Evolutionary conservation across 345 rosid species (phyloP).

Genomic region (Arabidopsis thaliana): TAIR10.1 NC_003074.8:1529001-1529500

Average conservation of each 20-base stretch:
- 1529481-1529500: slow-evolving; percentile 8
- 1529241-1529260: slow-evolving; percentile 79
- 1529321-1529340: slow-evolving; percentile 74
- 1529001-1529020: slow-evolving; percentile 51
- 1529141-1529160: slow-evolving; percentile 72
- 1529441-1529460: slow-evolving; percentile 22
- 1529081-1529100: slow-evolving; percentile 72
- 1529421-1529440: slow-evolving; percentile 32
- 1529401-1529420: slow-evolving; percentile 85
- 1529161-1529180: slow-evolving; percentile 56
- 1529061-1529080: slow-evolving; percentile 48
- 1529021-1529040: slow-evolving; percentile 39
- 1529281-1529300: slow-evolving; percentile 73
- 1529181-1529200: not conserved
- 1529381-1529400: slow-evolving; percentile 97
- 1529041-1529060: slow-evolving; percentile 45
- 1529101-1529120: slow-evolving; percentile 79
- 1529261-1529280: slow-evolving; percentile 71
- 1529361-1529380: slow-evolving; percentile 86
- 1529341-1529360: slow-evolving; percentile 66
- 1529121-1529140: slow-evolving; percentile 85
- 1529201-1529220: slow-evolving; percentile 1
- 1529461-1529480: not conserved
- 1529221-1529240: slow-evolving; percentile 50
- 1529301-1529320: slow-evolving; percentile 72